Evolutionary conservation across 1,284 basidiomycete species (phyloP), one percentile per base, ranked within the genome.

Genomic region (Ganoderma lingzhi): DNA sequence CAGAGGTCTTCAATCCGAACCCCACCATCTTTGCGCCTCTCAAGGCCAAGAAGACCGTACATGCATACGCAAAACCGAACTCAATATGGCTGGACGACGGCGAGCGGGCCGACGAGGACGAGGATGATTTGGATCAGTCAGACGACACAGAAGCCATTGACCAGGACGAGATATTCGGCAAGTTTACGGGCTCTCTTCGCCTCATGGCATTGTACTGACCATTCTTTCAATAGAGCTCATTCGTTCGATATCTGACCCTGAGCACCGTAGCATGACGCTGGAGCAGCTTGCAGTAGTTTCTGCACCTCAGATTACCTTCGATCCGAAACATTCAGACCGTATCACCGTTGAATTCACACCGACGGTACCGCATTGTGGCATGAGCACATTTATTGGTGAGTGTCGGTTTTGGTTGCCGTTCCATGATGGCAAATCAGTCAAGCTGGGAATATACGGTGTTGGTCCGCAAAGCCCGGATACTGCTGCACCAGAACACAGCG

Each of bases 281-380:
- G 98, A 99, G 79, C 95, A 99, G 78, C 92, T 99, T 15, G 93
- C 95, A 23, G 97, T 99, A 37, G 97, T 99, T 48, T 97, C 96
- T 58, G 89, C 91, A 4, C 89, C 93, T 15, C 97, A 99, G 77
- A 93, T 99, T 70, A 86, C 86, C 5, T 78, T 80, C 44, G 87
- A 99, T 51, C 84, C 85, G 80, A 88, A 67, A 62, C 71, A 71
- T 12, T 70, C 75, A 32, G 94, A 96, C 76, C 88, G 90, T 56
- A 86, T 99, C 42, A 84, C 90, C 39, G 91, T 98, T 69, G 95
- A 96, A 78, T 96, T 98, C 76, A 99, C 97, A 6, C 98, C 98
- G 1, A 99, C 97, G 0, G 97, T 98, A 37, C 98, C 98, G 5
- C 97, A 99, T 79, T 99, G 97, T 77, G 96, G 95, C 62, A 97